Base-by-base conservation (phyloP, 2,329 filamentous ascomycete species). In the Colletotrichum caudatum region DNA sequence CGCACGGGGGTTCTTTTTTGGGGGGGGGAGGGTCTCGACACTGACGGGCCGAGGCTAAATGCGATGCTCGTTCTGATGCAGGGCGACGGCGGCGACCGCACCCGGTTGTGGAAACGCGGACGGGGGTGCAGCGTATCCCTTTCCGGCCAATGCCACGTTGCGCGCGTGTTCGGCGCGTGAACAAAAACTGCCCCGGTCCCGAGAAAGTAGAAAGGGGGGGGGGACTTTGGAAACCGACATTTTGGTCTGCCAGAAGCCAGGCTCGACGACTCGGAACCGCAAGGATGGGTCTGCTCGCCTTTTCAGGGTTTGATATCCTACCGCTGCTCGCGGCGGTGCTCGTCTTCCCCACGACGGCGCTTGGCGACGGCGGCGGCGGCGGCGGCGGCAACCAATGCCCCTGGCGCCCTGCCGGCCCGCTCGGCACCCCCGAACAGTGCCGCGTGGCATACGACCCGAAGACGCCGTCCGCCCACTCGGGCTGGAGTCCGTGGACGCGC, bases 401-500 rank as follows among this genome's bases (percentile, higher is more conserved):
- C 2, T 54, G 64, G 64, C 51, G 54, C 11, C 16, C 39, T 1
- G 9, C 53, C 1, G 46, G 44, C 0, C 46, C 58, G 0, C 64
- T 71, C 23, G 23, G 8, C 5, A 46, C 29, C 20, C 9, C 2
- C 0, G 0, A 5, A 16, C 18, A 51, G n/a, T 69, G 58, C 16
- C 8, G 23, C 18, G 51, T 56, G n/a, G 41, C 60, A 11, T 39
- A 53, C 41, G 2, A n/a, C 26, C 8, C 54, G 1, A 16, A 26
- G 11, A 33, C 18, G 9, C 20, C 26, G 3, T n/a, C 23, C 1
- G 3, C 23, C 7, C 16, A 41, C 18, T 33, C 39, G 0, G 9
- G 3, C 3, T 41, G 57, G 29, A 18, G 14, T 5, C 57, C 69
- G 1, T 74, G 73, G 73, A 74, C 73, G 16, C 72, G 71, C 14